Conservation (phyloP, 192 early-diverging fungal species). For the Cetraspora pellucida region DNA sequence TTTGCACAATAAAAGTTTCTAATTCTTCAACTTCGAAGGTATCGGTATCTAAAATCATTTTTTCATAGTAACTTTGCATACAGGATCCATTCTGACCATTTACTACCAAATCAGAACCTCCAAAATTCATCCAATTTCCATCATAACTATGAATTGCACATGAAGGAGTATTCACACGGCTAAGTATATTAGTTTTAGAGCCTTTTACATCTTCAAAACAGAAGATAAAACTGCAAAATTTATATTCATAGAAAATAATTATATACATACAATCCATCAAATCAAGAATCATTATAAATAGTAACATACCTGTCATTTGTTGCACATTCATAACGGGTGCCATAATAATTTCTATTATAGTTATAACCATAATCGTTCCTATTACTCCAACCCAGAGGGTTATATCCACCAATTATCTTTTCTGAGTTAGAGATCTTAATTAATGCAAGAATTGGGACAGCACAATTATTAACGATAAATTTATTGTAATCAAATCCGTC, state of each 20-base stretch:
- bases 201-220: no score
- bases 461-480: not conserved
- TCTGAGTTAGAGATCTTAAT: not conserved
- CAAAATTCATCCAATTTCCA: not conserved
- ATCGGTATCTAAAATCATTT: not conserved
- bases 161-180: not conserved
- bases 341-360: no score
- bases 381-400: no score
- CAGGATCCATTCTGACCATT: not conserved
- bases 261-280: no score
- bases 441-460: not conserved
- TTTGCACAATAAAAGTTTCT: not conserved
- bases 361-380: no score
- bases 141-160: not conserved
- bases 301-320: no score
- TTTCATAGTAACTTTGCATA: not conserved
- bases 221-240: no score
- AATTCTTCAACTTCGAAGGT: not conserved
- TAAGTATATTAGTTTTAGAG: not conserved
- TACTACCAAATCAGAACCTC: not conserved
- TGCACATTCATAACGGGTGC: no score
- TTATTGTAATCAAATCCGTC: conserved; percentile 2
- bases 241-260: no score
- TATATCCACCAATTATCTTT: conserved; percentile 7
- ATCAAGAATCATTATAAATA: no score